Evolutionary conservation across 2,329 filamentous ascomycete species (phyloP), one percentile per base, ranked within the genome.

Genomic region (Alternaria panax): DNA sequence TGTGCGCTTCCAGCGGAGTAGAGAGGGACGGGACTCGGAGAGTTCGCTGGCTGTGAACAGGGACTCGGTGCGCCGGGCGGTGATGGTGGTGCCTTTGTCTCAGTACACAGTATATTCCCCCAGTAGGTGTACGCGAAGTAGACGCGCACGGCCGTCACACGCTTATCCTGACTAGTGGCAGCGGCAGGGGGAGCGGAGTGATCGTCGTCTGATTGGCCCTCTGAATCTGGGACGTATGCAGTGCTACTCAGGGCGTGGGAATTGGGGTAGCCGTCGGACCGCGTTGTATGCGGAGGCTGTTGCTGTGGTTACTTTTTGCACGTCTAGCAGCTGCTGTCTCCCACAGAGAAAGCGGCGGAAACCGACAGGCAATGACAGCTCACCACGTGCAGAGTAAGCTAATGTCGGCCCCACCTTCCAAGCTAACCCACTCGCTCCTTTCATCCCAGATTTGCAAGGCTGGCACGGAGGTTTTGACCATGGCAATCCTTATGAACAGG

Each of bases 1-100:
- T 66, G 65, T 66, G 63, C 61, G 66, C 65, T 69, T 58, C 60
- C 54, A 28, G 54, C 58, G 60, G 62, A 41, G 52, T 32, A 48
- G 41, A 52, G 34, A 55, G 45, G 41, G 55, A 57, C 32, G 50
- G 58, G 48, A 27, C 38, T 42, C 48, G 57, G 42, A 46, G 38
- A 47, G 41, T 28, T 57, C 51, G 55, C 54, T 48, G 51, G 43
- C 36, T 22, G 52, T 47, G 54, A 50, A 51, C 48, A 59, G 51
- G 57, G 55, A 57, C 50, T 24, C 45, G 61, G 54, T 45, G 50
- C 65, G 52, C 60, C 54, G 36, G 54, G 62, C 58, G 64, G 63
- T 67, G 69, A 63, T 72, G 56, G 59, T 68, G 61, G 66, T 65
- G 66, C 71, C 66, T 63, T 58, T 62, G 53, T 56, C 56, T 59